A percentile compares a stretch with the other conserved stretches of the same genome.
These are phyloP conservation scores for Eucalyptus victrix DNA, from an alignment of 345 rosid species.

Conservation along the genomic window DNA sequence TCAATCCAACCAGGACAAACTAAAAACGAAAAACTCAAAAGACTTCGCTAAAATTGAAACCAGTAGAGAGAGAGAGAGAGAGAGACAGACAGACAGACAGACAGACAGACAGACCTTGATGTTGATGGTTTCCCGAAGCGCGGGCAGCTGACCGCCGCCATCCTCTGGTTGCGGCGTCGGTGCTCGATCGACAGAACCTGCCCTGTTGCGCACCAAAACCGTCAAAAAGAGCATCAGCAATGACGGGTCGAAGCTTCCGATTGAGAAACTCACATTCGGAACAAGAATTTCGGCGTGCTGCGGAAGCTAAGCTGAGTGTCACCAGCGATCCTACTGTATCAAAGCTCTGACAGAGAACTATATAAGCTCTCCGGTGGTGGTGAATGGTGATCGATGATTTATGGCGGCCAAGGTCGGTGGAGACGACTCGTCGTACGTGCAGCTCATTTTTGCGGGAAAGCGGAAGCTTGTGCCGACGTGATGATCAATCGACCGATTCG, in stretches of 20 bases:
- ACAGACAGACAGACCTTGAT: not conserved
- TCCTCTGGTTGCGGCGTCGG: constrained; percentile 25
- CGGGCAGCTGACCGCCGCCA: not conserved
- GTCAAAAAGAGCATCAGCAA: not conserved
- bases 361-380: not conserved
- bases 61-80: not conserved
- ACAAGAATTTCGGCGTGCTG: not conserved
- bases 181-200: constrained; percentile 20
- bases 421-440: not conserved
- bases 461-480: not conserved
- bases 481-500: not conserved
- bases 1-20: rapidly evolving
- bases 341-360: not conserved
- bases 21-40: not conserved
- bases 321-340: not conserved
- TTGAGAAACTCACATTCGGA: not conserved
- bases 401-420: not conserved
- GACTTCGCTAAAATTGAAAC: not conserved
- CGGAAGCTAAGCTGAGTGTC: not conserved
- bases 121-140: constrained; percentile 16
- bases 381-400: not conserved
- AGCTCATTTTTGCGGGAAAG: not conserved
- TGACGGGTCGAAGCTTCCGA: not conserved
- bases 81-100: not conserved
- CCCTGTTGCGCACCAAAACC: not conserved